A percentile compares a stretch with the other conserved stretches of the same genome.
Conservation (phyloP, 768 basidiomycete genomes). For the Leccinellum albellum region DNA sequence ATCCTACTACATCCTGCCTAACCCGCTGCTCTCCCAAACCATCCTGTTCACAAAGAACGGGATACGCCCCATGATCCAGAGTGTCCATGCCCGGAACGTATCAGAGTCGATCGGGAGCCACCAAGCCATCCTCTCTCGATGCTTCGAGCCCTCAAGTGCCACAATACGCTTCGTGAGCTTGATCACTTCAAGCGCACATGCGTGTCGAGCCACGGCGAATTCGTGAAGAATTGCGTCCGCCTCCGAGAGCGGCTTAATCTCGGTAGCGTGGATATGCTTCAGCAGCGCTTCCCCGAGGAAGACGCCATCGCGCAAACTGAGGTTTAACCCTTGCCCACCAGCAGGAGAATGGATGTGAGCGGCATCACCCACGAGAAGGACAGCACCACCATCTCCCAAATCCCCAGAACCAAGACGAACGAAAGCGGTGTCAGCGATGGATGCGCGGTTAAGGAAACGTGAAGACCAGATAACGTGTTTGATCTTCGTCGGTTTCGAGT, state of each 20-base stretch:
- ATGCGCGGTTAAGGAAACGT: conserved; percentile 42
- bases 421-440: conserved; percentile 40
- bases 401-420: conserved; percentile 23
- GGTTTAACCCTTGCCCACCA: conserved; percentile 57
- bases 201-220: conserved; percentile 35
- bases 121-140: conserved; percentile 13
- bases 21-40: conserved; percentile 4
- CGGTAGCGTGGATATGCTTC: conserved; percentile 23
- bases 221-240: conserved; percentile 32
- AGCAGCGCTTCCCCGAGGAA: conserved; percentile 40
- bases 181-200: conserved; percentile 42
- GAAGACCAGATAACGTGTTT: conserved; percentile 41
- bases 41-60: conserved; percentile 8
- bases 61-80: conserved; percentile 22
- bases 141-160: conserved; percentile 19
- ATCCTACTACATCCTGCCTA: background rate
- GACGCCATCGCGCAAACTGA: conserved; percentile 51
- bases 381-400: conserved; percentile 9
- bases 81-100: conserved; percentile 23
- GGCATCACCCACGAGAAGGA: conserved; percentile 41
- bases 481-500: conserved; percentile 30
- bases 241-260: conserved; percentile 5
- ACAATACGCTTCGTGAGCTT: conserved; percentile 36
- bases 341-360: conserved; percentile 51
- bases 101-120: conserved; percentile 26